These are phyloP conservation scores for Vigna unguiculata DNA, from an alignment of 306 rosid genomes.

Conservation along the genomic window DNA sequence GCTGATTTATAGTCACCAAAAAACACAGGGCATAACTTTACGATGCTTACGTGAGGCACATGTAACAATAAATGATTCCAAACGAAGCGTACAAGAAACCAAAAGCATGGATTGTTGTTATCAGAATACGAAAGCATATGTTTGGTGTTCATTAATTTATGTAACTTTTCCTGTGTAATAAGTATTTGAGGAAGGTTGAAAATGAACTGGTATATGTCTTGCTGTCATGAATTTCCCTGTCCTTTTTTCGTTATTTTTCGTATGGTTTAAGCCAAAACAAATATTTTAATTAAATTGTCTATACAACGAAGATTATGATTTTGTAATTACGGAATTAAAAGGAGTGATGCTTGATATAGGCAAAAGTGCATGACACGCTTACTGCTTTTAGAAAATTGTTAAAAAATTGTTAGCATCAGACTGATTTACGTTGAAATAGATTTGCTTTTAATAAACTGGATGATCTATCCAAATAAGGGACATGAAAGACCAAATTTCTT, in stretches of 20 bases:
- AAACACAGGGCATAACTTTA: constrained; percentile 6
- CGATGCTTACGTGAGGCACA: not conserved
- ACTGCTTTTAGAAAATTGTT: no score
- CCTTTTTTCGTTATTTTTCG: no score
- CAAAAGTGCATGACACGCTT: not conserved
- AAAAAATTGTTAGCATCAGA: no score
- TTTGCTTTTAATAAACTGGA: no score
- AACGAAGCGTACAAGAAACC: not conserved
- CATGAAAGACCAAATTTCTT: no score
- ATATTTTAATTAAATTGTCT: not conserved
- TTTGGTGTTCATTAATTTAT: not conserved
- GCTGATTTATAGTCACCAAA: constrained; percentile 19
- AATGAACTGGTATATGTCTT: not conserved
- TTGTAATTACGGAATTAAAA: not conserved
- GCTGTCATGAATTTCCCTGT: no score
- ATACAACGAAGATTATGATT: not conserved
- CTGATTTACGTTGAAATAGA: no score
- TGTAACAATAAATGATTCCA: not conserved
- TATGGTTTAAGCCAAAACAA: not conserved
- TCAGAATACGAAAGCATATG: constrained; percentile 16
- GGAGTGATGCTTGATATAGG: no score
- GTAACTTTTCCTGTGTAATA: not conserved
- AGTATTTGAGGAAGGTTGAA: not conserved
- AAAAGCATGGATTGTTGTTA: not conserved
- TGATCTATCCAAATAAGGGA: no score